Conservation (phyloP, 129 eudicot genomes). For the Heracleum sosnowskyi region DNA sequence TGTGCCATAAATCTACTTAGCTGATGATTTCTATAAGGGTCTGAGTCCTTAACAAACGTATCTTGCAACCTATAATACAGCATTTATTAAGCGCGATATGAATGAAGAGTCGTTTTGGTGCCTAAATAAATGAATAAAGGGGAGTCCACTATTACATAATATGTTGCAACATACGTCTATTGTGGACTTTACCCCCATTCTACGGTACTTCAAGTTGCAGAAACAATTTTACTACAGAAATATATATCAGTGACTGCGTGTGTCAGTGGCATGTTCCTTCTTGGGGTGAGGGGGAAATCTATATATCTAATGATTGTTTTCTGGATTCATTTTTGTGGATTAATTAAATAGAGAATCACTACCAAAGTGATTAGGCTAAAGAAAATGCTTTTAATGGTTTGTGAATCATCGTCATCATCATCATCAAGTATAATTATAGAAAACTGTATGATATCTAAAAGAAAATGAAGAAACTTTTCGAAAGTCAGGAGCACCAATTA, state of each 20-base stretch:
- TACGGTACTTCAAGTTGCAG: neutral
- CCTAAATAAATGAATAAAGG: too few relatives aligned
- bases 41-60: too few relatives aligned
- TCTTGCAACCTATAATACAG: too few relatives aligned
- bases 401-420: conserved; percentile 16
- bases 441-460: conserved; percentile 8
- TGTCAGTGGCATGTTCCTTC: conserved; percentile 7
- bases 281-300: neutral
- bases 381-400: conserved; percentile 8
- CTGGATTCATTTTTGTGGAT: neutral
- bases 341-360: conserved; percentile 10
- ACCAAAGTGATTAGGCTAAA: conserved; percentile 4
- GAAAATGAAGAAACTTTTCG: conserved; percentile 9
- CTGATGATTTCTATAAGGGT: neutral
- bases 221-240: neutral
- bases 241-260: neutral
- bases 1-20: neutral
- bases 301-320: conserved; percentile 14
- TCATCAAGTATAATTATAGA: conserved; percentile 10
- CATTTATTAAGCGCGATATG: too few relatives aligned
- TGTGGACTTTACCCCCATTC: too few relatives aligned
- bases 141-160: too few relatives aligned
- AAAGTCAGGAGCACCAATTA: conserved; percentile 13
- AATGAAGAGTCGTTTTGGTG: too few relatives aligned
- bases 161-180: too few relatives aligned